Conservation (phyloP, 2,329 filamentous ascomycete species). For the Alternaria ventricosa region DNA sequence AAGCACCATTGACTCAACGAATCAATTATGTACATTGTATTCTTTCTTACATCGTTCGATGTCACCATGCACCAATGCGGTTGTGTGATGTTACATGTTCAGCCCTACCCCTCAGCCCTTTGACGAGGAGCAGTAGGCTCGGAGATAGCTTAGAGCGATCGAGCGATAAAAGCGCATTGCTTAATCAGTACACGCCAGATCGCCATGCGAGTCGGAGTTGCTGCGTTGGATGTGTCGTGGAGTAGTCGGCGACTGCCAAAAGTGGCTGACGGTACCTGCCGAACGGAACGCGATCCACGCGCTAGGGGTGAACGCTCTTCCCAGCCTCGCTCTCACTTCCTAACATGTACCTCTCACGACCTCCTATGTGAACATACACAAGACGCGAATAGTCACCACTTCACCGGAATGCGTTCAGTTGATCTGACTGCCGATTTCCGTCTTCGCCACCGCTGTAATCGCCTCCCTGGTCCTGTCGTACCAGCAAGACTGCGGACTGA, state of each 20-base stretch:
- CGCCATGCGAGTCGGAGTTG: not conserved
- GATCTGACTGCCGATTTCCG: not conserved
- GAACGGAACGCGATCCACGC: not conserved
- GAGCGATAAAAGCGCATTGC: not conserved
- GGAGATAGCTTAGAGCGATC: not conserved
- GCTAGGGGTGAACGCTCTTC: not conserved
- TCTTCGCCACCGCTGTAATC: not conserved
- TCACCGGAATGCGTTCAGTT: not conserved
- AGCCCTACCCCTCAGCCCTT: conserved; percentile 6
- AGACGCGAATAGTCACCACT: not conserved
- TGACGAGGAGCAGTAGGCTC: conserved; percentile 5
- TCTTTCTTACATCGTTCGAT: not conserved
- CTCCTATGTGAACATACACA: not conserved
- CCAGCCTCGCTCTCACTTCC: conserved; percentile 2
- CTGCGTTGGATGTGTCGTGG: not conserved
- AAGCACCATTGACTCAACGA: not conserved
- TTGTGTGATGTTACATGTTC: conserved; percentile 11
- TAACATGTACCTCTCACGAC: not conserved
- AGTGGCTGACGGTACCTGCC: not conserved
- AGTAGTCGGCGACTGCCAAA: not conserved
- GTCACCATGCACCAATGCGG: not conserved
- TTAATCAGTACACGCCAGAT: not conserved
- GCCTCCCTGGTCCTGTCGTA: not conserved
- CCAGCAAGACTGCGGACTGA: not conserved
- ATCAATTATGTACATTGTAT: not conserved